These are phyloP conservation scores for Lenwebbia sp. DNA, from an alignment of 345 rosid species.

Conservation along the genomic window DNA sequence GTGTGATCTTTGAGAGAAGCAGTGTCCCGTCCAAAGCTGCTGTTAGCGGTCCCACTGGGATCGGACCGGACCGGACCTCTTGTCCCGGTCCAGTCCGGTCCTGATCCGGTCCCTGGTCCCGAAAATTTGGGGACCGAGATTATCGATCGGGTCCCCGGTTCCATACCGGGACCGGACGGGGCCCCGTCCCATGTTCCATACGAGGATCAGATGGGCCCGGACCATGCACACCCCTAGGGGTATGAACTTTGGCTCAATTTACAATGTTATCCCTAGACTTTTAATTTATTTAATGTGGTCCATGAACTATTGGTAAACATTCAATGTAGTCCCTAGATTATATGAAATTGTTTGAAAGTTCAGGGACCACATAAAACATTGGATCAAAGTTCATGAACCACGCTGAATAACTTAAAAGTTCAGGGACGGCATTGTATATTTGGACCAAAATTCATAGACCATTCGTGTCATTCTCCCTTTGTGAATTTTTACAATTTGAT, in stretches of 20 bases:
- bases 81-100: too few relatives aligned
- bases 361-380: fast-evolving
- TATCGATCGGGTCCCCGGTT: too few relatives aligned
- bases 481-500: background rate
- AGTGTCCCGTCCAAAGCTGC: too few relatives aligned
- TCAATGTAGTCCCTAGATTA: background rate
- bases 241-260: background rate
- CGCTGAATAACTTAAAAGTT: background rate
- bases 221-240: too few relatives aligned
- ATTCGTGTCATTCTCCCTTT: background rate
- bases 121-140: too few relatives aligned
- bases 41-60: too few relatives aligned
- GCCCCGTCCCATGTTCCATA: too few relatives aligned
- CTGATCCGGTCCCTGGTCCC: too few relatives aligned
- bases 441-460: background rate
- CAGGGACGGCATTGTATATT: background rate
- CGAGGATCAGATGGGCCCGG: too few relatives aligned
- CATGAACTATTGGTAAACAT: background rate
- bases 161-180: too few relatives aligned
- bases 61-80: too few relatives aligned
- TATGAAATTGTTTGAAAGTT: background rate
- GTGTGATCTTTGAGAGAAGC: too few relatives aligned
- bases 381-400: background rate
- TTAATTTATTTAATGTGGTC: background rate
- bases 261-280: fast-evolving